Percentiles rank a stretch among this genome's conserved stretches.
Conservation (phyloP, 495 filamentous ascomycete genomes). For the Tetracladium setigerum region DNA sequence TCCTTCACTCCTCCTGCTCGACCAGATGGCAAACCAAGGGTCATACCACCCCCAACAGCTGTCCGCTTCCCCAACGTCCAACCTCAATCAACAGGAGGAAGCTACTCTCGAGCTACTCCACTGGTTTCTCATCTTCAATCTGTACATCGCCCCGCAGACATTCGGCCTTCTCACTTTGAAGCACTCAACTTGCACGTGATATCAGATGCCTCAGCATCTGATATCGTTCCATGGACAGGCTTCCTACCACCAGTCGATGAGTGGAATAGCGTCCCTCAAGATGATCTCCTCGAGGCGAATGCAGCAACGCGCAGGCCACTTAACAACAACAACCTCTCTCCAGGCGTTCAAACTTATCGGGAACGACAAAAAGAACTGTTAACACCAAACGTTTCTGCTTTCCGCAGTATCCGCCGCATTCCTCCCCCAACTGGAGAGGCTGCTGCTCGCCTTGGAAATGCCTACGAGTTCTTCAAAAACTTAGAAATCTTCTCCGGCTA, state of each 20-base stretch:
- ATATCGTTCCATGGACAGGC: constrained; percentile 39
- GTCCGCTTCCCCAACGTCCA: constrained; percentile 39
- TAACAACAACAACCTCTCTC: constrained; percentile 37
- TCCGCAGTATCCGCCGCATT: constrained; percentile 42
- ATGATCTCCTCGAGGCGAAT: constrained; percentile 34
- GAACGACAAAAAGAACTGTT: constrained; percentile 45
- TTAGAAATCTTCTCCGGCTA: constrained; percentile 41
- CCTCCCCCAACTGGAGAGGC: constrained; percentile 37
- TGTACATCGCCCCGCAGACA: constrained; percentile 39
- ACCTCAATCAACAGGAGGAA: constrained; percentile 23
- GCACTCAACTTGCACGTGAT: constrained; percentile 44
- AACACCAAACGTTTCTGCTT: constrained; percentile 39
- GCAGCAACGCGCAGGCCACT: constrained; percentile 32
- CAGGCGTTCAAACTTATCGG: constrained; percentile 41
- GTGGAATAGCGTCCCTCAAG: constrained; percentile 37
- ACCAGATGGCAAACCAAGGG: constrained; percentile 30
- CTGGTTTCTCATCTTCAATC: constrained; percentile 36
- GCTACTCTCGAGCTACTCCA: constrained; percentile 11
- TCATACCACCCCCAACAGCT: constrained; percentile 44
- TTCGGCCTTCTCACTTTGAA: constrained; percentile 33
- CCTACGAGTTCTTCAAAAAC: constrained; percentile 51
- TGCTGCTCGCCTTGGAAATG: constrained; percentile 41
- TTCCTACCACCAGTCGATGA: constrained; percentile 37
- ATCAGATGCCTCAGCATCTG: constrained; percentile 30
- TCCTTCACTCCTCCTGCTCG: constrained; percentile 12